Evolutionary conservation across 805 yeast species (phyloP).

Genomic region (Millerozyma miso): DNA sequence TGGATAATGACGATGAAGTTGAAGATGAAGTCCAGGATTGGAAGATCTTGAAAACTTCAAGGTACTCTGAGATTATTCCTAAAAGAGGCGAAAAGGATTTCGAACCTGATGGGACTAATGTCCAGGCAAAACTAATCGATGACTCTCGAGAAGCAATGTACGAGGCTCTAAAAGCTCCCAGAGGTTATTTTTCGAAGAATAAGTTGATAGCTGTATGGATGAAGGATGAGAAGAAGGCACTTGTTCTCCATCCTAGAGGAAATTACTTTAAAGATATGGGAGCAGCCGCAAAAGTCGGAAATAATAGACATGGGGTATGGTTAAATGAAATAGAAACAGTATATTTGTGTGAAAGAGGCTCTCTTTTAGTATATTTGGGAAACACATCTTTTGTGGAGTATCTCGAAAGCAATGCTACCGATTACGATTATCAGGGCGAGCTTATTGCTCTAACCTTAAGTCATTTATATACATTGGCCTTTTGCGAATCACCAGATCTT

Average conservation of each 20-base stretch:
- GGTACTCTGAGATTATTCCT: slow-evolving; percentile 30
- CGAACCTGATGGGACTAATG: slow-evolving; percentile 70
- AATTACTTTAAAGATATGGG: slow-evolving; percentile 75
- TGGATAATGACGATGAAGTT: slow-evolving; percentile 6
- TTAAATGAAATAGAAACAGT: slow-evolving; percentile 65
- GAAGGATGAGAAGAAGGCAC: slow-evolving; percentile 19
- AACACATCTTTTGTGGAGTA: slow-evolving; percentile 17
- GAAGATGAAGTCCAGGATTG: slow-evolving; percentile 36
- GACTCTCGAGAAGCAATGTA: slow-evolving; percentile 70
- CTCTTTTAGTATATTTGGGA: slow-evolving; percentile 27
- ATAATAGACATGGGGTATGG: slow-evolving; percentile 32
- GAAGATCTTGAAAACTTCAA: slow-evolving; percentile 14
- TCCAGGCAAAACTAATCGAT: slow-evolving; percentile 46
- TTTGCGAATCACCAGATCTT: slow-evolving; percentile 32
- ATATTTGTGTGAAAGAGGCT: slow-evolving; percentile 79
- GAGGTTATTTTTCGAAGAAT: slow-evolving; percentile 49
- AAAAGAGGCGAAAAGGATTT: slow-evolving; percentile 83
- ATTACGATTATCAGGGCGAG: slow-evolving; percentile 16
- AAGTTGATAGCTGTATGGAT: slow-evolving; percentile 49
- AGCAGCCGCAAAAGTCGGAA: slow-evolving; percentile 29
- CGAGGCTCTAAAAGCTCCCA: slow-evolving; percentile 48
- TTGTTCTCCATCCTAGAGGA: slow-evolving; percentile 56
- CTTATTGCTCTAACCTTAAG: slow-evolving; percentile 51
- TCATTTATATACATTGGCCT: slow-evolving; percentile 54
- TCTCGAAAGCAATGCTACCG: slow-evolving; percentile 15